Evolutionary conservation across 2,329 filamentous ascomycete species (phyloP), one percentile per base, ranked within the genome.

Genomic region (Ilyonectria sp.): DNA sequence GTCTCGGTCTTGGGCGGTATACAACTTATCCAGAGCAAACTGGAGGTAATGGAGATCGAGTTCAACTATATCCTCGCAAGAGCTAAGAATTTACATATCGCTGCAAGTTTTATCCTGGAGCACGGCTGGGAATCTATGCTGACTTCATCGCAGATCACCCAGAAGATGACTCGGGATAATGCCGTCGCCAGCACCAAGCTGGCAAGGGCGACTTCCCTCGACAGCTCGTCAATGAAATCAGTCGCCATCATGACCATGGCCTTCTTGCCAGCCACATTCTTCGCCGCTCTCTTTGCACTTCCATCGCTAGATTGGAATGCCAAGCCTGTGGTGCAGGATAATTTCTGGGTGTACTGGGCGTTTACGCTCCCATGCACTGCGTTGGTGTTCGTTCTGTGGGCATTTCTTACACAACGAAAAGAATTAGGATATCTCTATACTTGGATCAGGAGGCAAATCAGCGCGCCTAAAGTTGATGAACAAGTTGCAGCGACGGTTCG

Each of bases 201-300:
- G 21, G 54, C 37, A 9, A 40, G 19, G 15, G 37, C 37, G 3
- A 29, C 35, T 13, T n/a, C 19, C 7, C 23, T 11, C 13, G 54
- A 57, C 17, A 46, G 54, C 17, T 57, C 23, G 37, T 57, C 54
- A 6, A 57, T 44, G 37, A 57, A 57, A 40, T 15, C 17, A 4
- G 40, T 46, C 17, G 37, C 23, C 6, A n/a, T 57, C 15, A 46
- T 46, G 54, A 46, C 37, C 13, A 57, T 57, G 54, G 23, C 37
- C 10, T 57, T 57, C 17, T 35, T 57, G 13, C 37, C 37, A 19
- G 37, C 37, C 15, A 57, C 37, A 10, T 57, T 46, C 15, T 57
- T 44, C 15, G 54, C 54, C 11, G 40, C 37, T 15, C 40, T 57
- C 6, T 57, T 57, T 13, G 54, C 21, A 15, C 4, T 46, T 3